Conservation (phyloP, 306 rosid genomes). For the Mimosa pudica region DNA sequence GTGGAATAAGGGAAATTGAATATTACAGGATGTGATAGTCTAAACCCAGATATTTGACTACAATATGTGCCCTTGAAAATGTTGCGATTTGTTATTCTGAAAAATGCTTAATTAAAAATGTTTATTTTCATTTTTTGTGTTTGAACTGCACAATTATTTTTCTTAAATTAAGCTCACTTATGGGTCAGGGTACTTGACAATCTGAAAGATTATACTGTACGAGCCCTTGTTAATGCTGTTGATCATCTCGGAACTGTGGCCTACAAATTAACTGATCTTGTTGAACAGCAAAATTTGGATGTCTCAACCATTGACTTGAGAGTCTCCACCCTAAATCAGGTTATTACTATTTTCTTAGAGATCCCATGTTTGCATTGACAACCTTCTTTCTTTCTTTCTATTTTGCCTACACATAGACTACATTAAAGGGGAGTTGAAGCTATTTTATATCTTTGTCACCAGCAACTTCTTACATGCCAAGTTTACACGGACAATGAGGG, state of each 20-base stretch:
- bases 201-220: conserved; percentile 90
- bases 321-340: conserved; percentile 83
- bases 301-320: conserved; percentile 79
- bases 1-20: conserved; percentile 17
- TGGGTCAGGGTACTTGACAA: conserved; percentile 83
- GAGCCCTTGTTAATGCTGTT: conserved; percentile 95
- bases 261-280: conserved; percentile 87
- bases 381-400: not conserved
- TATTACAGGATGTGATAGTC: conserved; percentile 5
- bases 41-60: conserved; percentile 6
- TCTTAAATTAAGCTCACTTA: conserved; percentile 15
- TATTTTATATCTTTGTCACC: conserved; percentile 37
- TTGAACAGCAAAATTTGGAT: conserved; percentile 83
- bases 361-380: conserved; percentile 12
- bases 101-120: not conserved
- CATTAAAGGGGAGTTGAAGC: conserved; percentile 34
- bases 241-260: conserved; percentile 99
- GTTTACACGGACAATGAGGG: conserved; percentile 81
- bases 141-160: conserved; percentile 14
- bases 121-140: conserved; percentile 13
- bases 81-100: not conserved
- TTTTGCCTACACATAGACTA: not conserved
- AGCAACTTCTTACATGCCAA: conserved; percentile 88
- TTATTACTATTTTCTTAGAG: conserved; percentile 31
- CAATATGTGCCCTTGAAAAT: conserved; percentile 1